These are phyloP conservation scores for Cystofilobasidium ferigula DNA, from an alignment of 768 basidiomycete genomes.

Conservation along the genomic window DNA sequence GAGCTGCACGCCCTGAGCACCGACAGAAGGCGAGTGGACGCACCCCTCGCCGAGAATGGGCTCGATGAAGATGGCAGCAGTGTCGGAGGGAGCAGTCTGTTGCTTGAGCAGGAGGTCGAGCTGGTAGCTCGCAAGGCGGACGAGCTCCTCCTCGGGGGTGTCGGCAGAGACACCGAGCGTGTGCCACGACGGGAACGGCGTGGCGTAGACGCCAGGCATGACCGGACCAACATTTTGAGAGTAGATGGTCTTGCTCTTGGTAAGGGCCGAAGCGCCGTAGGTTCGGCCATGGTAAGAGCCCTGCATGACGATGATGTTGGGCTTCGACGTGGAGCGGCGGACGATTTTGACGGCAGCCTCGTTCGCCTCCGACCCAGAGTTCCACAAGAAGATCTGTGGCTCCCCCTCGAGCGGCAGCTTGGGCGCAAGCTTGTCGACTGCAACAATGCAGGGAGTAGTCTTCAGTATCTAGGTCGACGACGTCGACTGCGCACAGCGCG, in stretches of 20 bases:
- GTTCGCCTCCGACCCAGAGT: constrained; percentile 86
- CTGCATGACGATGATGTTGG: constrained; percentile 86
- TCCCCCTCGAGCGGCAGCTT: constrained; percentile 47
- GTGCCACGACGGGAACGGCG: constrained; percentile 90
- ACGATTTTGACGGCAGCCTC: constrained; percentile 85
- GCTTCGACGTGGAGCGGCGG: constrained; percentile 60
- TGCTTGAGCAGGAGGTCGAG: constrained; percentile 68
- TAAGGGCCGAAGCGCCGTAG: constrained; percentile 42
- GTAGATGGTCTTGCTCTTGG: constrained; percentile 73
- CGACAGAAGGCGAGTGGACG: constrained; percentile 6
- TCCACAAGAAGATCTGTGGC: constrained; percentile 84
- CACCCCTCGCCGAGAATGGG: constrained; percentile 82
- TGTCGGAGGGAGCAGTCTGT: constrained; percentile 70
- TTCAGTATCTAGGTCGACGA: too few relatives aligned
- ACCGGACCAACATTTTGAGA: constrained; percentile 48
- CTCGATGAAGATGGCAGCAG: constrained; percentile 87
- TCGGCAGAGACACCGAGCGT: constrained; percentile 52
- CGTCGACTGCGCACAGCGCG: not conserved
- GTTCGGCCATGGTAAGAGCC: constrained; percentile 90
- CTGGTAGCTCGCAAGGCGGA: constrained; percentile 60
- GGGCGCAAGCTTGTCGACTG: constrained; percentile 63
- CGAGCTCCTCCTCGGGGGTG: constrained; percentile 51
- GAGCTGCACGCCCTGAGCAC: not conserved
- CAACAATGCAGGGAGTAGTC: not conserved
- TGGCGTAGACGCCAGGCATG: constrained; percentile 48